A percentile compares a stretch with the other conserved stretches of the same genome.
Conservation (phyloP, 768 basidiomycete species). For the Lyophyllum shimeji region DNA sequence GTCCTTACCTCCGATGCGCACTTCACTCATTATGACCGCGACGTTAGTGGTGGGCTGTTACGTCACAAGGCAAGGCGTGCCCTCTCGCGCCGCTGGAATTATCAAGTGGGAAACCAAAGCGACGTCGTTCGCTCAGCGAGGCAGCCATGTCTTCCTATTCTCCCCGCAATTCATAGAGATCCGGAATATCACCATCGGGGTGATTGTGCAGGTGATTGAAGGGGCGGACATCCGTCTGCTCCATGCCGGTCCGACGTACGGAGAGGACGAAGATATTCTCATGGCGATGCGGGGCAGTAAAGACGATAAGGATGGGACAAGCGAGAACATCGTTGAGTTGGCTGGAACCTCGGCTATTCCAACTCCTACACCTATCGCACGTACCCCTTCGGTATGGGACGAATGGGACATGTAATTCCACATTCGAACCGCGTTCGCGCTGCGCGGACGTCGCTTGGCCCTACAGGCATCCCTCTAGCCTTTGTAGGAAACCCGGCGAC, state of each 20-base stretch:
- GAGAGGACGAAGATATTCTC: slow-evolving; percentile 50
- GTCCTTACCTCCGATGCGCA: slow-evolving; percentile 19
- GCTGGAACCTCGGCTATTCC: slow-evolving; percentile 64
- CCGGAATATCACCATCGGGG: slow-evolving; percentile 59
- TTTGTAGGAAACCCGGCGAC: background rate
- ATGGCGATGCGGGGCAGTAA: slow-evolving; percentile 62
- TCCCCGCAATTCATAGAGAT: slow-evolving; percentile 77
- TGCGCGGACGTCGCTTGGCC: background rate
- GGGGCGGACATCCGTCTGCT: slow-evolving; percentile 68
- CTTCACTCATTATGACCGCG: background rate
- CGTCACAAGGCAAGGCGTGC: slow-evolving; percentile 67
- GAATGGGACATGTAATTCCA: slow-evolving; percentile 66
- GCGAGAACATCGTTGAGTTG: slow-evolving; percentile 67
- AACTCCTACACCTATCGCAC: slow-evolving; percentile 30
- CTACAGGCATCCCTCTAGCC: background rate
- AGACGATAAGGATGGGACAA: slow-evolving; percentile 55
- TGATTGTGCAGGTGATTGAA: slow-evolving; percentile 83
- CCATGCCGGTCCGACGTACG: slow-evolving; percentile 38
- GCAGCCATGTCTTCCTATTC: slow-evolving; percentile 68
- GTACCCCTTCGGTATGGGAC: slow-evolving; percentile 53
- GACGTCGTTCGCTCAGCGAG: slow-evolving; percentile 57
- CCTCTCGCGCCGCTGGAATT: slow-evolving; percentile 58
- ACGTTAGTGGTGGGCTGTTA: slow-evolving; percentile 71
- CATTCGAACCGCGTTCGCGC: background rate
- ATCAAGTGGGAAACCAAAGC: slow-evolving; percentile 81